phyloP scores from a whole-genome alignment of 2,329 filamentous ascomycete species.

The Microcera coccophila region DNA sequence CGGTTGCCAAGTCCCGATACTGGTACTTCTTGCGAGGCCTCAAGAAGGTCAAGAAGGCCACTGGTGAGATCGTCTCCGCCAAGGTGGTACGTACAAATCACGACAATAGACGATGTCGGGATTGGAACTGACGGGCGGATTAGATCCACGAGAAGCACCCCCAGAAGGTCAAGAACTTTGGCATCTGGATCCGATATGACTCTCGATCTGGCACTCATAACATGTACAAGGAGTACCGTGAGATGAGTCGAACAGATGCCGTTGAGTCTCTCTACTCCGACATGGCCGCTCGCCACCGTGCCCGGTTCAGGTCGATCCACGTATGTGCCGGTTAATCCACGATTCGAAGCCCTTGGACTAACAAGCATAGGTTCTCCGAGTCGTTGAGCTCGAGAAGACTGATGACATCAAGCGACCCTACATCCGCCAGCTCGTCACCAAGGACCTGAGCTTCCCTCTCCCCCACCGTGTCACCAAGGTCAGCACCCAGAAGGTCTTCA shows the following conservation, averaged over 20 bases:
- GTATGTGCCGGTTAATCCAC: constrained; percentile 54
- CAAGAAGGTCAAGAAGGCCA: constrained; percentile 99
- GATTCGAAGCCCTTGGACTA: constrained; percentile 7
- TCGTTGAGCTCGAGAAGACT: constrained; percentile 92
- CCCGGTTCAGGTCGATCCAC: constrained; percentile 97
- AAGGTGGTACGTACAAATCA: constrained; percentile 70
- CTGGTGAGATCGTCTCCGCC: constrained; percentile 96
- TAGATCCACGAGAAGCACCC: constrained; percentile 99
- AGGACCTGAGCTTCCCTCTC: constrained; percentile 96
- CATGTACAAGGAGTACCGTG: constrained; percentile 99
- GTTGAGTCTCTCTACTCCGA: constrained; percentile 98
- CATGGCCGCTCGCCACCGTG: constrained; percentile 96
- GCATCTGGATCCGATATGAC: constrained; percentile 99
- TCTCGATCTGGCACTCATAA: constrained; percentile 99
- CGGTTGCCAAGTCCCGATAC: constrained; percentile 99
- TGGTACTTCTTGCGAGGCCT: constrained; percentile 99
- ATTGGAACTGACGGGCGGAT: neutral
- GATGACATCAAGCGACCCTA: constrained; percentile 96
- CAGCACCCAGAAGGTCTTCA: constrained; percentile 85
- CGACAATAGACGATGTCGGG: neutral
- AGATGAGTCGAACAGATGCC: constrained; percentile 93
- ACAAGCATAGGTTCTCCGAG: constrained; percentile 78
- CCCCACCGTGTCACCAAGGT: constrained; percentile 90
- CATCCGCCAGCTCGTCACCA: constrained; percentile 96
- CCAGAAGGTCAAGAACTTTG: constrained; percentile 99